These are phyloP conservation scores for Gossypium sturtianum DNA, from an alignment of 345 rosid genomes.

Conservation along the genomic window DNA sequence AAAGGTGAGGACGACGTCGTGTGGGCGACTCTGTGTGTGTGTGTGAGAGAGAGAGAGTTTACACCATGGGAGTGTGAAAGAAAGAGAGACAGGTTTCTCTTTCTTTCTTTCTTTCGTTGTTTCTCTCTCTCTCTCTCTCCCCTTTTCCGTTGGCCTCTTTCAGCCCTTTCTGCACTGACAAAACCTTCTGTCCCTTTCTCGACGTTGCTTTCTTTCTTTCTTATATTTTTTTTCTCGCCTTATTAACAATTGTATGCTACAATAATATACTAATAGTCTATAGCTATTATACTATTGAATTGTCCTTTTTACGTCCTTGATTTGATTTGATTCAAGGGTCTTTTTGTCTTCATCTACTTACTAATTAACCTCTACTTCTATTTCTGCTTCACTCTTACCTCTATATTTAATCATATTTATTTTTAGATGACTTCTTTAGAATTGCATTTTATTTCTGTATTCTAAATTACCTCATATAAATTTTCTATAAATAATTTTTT, in stretches of 20 bases:
- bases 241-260: not conserved
- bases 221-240: not conserved
- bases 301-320: conserved; percentile 24
- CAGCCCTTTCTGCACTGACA: conserved; percentile 23
- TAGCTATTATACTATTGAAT: conserved; percentile 1
- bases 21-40: not conserved
- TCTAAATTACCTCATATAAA: too few relatives aligned
- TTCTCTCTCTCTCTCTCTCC: conserved; percentile 4
- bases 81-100: conserved; percentile 17
- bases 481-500: too few relatives aligned
- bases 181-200: conserved; percentile 20
- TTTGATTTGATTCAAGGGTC: conserved; percentile 15
- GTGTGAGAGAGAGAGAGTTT: not conserved
- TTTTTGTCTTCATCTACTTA: not conserved
- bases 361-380: not conserved
- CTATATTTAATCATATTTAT: not conserved
- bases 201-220: not conserved
- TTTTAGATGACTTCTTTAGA: too few relatives aligned
- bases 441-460: too few relatives aligned
- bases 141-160: not conserved
- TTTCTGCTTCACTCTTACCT: not conserved
- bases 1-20: conserved; percentile 1
- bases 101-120: conserved; percentile 7
- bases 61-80: not conserved
- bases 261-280: not conserved